These are phyloP conservation scores for Venturia carpophila DNA, from an alignment of 2,329 filamentous ascomycete genomes.

Conservation along the genomic window DNA sequence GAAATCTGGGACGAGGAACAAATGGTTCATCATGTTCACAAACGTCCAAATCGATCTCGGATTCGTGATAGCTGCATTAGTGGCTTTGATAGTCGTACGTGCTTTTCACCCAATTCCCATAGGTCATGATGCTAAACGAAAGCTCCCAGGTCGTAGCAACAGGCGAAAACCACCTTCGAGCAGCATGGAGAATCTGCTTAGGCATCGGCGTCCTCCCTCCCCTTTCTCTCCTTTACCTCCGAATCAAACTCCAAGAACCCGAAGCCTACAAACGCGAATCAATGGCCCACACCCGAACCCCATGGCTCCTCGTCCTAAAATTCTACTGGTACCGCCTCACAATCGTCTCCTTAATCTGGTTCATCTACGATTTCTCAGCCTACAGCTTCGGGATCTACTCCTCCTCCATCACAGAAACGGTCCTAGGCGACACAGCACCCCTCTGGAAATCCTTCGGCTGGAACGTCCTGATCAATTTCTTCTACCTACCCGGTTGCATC, in stretches of 20 bases:
- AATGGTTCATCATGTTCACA: slow-evolving; percentile 76
- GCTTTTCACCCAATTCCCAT: slow-evolving; percentile 11
- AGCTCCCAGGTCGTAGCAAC: slow-evolving; percentile 40
- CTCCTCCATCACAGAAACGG: slow-evolving; percentile 60
- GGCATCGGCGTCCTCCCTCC: slow-evolving; percentile 75
- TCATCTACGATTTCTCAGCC: slow-evolving; percentile 56
- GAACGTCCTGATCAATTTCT: slow-evolving; percentile 81
- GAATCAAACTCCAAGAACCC: slow-evolving; percentile 66
- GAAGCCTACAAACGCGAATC: slow-evolving; percentile 66
- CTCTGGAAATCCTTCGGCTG: slow-evolving; percentile 78
- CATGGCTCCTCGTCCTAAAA: slow-evolving; percentile 44
- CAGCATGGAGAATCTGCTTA: slow-evolving; percentile 74
- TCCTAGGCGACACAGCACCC: slow-evolving; percentile 49
- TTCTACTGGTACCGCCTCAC: slow-evolving; percentile 70
- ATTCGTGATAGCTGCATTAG: slow-evolving; percentile 72
- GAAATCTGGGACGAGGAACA: slow-evolving; percentile 70
- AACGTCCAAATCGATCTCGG: slow-evolving; percentile 82
- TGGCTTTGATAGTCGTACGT: slow-evolving; percentile 58
- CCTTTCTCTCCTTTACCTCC: slow-evolving; percentile 60
- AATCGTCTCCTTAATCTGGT: slow-evolving; percentile 70
- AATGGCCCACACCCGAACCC: slow-evolving; percentile 51
- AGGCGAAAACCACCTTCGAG: slow-evolving; percentile 55
- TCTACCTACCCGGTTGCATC: slow-evolving; percentile 78
- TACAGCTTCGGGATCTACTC: slow-evolving; percentile 87
- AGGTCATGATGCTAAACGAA: slow-evolving; percentile 11